Conservation (phyloP, 1,284 basidiomycete genomes). For the Ganoderma sinense region DNA sequence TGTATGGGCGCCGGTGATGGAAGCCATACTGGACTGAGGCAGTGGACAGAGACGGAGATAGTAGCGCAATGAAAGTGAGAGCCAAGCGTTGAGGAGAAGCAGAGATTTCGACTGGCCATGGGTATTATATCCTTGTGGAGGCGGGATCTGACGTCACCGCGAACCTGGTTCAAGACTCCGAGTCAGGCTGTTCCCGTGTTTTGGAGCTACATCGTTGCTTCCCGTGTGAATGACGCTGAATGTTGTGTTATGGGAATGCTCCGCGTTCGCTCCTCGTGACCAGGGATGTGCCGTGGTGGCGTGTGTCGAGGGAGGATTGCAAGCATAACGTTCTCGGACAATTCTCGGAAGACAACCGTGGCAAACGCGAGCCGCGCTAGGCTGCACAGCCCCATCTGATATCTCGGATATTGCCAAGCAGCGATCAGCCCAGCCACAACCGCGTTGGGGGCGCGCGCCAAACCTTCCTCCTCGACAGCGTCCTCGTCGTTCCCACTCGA, state of each 20-base stretch:
- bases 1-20: slow-evolving; percentile 2
- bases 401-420: not conserved
- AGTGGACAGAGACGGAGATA: not conserved
- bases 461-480: not conserved
- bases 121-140: slow-evolving; percentile 9
- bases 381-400: not conserved
- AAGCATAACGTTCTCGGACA: too few relatives aligned
- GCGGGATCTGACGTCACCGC: not conserved
- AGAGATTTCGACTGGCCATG: not conserved
- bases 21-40: slow-evolving; percentile 12
- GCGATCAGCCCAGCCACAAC: not conserved
- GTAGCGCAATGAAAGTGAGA: not conserved
- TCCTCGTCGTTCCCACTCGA: not conserved
- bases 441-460: not conserved
- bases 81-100: not conserved
- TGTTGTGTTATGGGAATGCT: not conserved
- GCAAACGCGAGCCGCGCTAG: not conserved
- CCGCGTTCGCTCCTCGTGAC: not conserved
- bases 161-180: not conserved
- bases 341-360: too few relatives aligned
- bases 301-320: not conserved
- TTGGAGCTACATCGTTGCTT: not conserved
- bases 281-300: not conserved
- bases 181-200: not conserved
- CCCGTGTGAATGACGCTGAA: not conserved